Conservation (phyloP, 192 early-diverging fungal species). For the Chytriomyces sp. region DNA sequence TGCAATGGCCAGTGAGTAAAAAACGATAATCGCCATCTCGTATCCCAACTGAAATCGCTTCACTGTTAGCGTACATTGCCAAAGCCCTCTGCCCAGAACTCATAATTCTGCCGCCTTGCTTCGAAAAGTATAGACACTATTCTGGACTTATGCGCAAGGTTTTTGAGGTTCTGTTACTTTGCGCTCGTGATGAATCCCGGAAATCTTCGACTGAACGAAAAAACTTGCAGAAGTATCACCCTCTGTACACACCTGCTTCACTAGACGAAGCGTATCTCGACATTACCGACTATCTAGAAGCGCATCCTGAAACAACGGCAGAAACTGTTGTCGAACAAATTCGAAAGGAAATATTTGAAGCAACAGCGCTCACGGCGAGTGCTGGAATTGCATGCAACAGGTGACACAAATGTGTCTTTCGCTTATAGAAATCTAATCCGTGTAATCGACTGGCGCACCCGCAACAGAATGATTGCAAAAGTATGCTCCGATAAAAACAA, state of each 20-base stretch:
- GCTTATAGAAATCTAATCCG: background rate
- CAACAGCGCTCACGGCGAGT: constrained; percentile 40
- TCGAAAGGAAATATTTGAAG: constrained; percentile 54
- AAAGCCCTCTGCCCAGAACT: constrained; percentile 65
- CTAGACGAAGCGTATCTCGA: constrained; percentile 52
- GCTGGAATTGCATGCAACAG: constrained; percentile 46
- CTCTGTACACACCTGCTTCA: constrained; percentile 50
- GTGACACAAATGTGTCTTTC: constrained; percentile 1
- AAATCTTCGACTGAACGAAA: background rate
- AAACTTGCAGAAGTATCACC: constrained; percentile 60
- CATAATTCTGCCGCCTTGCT: constrained; percentile 53
- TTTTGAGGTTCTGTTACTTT: constrained; percentile 41
- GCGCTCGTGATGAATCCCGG: background rate
- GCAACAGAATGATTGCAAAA: constrained; percentile 50
- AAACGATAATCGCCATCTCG: background rate
- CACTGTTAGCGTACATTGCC: constrained; percentile 23
- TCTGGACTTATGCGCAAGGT: constrained; percentile 57
- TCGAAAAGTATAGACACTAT: constrained; percentile 57
- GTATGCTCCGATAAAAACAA: constrained; percentile 67
- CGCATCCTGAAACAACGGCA: constrained; percentile 42
- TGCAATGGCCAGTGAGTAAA: constrained; percentile 62
- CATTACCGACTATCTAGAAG: constrained; percentile 53
- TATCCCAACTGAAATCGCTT: too few species aligned
- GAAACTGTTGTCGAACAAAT: constrained; percentile 57
- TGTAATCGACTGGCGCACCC: background rate